These are phyloP conservation scores for Colletotrichum tanaceti DNA, from an alignment of 2,329 filamentous ascomycete genomes.

Conservation along the genomic window DNA sequence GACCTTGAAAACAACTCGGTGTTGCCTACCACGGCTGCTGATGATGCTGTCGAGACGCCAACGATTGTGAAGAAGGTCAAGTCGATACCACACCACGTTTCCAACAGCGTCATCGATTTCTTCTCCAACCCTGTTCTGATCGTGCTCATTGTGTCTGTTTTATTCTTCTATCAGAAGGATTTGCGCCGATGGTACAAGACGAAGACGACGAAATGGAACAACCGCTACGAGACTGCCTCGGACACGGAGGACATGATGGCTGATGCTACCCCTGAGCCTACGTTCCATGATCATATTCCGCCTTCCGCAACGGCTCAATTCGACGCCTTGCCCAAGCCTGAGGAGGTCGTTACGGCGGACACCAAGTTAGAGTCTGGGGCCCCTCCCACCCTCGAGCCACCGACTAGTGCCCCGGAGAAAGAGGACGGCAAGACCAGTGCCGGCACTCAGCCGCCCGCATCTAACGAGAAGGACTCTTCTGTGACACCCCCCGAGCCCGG, in stretches of 20 bases:
- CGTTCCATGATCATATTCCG: conserved; percentile 20
- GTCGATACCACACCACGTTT: conserved; percentile 62
- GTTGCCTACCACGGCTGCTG: conserved; percentile 45
- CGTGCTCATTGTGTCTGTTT: conserved; percentile 55
- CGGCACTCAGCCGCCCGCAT: neutral
- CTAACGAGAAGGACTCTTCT: neutral
- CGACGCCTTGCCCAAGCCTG: conserved; percentile 3
- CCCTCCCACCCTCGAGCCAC: neutral
- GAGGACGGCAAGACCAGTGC: neutral
- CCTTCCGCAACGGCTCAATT: neutral
- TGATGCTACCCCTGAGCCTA: conserved; percentile 28
- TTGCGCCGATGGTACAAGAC: conserved; percentile 55
- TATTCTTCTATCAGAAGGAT: conserved; percentile 61
- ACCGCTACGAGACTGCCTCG: conserved; percentile 45
- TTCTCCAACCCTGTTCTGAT: conserved; percentile 66
- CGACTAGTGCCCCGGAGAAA: neutral
- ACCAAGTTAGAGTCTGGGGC: neutral
- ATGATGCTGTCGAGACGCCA: conserved; percentile 50
- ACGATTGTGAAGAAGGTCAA: conserved; percentile 63
- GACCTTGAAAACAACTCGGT: conserved; percentile 51
- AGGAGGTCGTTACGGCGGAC: conserved; percentile 12
- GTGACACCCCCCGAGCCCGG: conserved; percentile 32
- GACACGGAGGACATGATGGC: conserved; percentile 33
- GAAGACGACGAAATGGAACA: conserved; percentile 41
- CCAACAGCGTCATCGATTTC: conserved; percentile 64